Evolutionary conservation across 176 grass and related monocot genomes (phyloP).

Genomic region (Triticum timopheevii): DNA sequence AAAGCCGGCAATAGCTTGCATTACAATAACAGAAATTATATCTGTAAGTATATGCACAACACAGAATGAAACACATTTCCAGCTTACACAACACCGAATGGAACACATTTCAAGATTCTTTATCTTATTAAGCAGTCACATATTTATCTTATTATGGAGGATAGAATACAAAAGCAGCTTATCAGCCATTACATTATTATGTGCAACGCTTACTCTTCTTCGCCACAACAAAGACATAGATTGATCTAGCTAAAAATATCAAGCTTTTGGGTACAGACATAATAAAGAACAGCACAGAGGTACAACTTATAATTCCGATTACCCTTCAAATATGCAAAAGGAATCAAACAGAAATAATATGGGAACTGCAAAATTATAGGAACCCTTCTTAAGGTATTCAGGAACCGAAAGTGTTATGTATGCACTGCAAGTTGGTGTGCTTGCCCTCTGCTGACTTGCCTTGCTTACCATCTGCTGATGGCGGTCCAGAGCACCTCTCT

Average conservation of each 20-base stretch:
- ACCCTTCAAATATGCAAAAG: background rate
- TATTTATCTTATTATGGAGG: background rate
- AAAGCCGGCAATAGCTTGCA: background rate
- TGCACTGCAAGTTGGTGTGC: background rate
- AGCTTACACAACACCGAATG: background rate
- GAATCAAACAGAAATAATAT: background rate
- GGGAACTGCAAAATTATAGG: background rate
- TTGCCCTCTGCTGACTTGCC: constrained; percentile 30
- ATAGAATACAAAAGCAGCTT: background rate
- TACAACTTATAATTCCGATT: background rate
- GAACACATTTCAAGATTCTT: background rate
- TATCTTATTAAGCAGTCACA: background rate
- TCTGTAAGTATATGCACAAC: background rate
- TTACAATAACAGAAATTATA: background rate
- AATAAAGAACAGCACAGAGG: background rate
- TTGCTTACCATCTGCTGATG: constrained; percentile 36
- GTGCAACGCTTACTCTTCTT: background rate
- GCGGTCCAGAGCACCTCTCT: constrained; percentile 15
- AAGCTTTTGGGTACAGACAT: background rate
- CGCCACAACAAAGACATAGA: background rate
- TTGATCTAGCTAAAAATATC: background rate
- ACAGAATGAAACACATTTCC: background rate
- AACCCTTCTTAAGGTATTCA: background rate
- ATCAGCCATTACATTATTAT: background rate
- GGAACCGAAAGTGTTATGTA: background rate